Evolutionary conservation across 2,329 filamentous ascomycete genomes (phyloP).

Genomic region (Acrocalymma vagum): DNA sequence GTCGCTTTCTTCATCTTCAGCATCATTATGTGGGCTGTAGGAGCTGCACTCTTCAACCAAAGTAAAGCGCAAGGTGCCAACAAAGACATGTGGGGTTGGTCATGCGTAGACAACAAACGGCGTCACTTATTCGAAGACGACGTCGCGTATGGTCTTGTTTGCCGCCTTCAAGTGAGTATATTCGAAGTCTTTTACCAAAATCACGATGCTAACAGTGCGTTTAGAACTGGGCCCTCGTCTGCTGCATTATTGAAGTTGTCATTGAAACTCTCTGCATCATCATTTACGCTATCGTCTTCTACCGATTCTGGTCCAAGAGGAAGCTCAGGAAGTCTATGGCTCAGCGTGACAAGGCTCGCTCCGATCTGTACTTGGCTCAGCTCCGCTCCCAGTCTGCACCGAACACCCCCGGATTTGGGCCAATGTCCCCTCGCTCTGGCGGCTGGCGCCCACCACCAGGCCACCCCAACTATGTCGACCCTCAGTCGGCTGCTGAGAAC

Average conservation of each 20-base stretch:
- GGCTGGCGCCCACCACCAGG: constrained; percentile 57
- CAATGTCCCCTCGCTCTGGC: constrained; percentile 69
- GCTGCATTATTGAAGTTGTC: constrained; percentile 95
- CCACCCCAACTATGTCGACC: constrained; percentile 53
- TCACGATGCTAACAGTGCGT: constrained; percentile 18
- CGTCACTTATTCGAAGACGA: constrained; percentile 79
- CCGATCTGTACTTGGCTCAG: constrained; percentile 86
- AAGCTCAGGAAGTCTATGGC: constrained; percentile 97
- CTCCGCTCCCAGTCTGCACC: constrained; percentile 81
- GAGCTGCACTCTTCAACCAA: constrained; percentile 83
- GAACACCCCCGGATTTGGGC: constrained; percentile 86
- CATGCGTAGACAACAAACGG: constrained; percentile 89
- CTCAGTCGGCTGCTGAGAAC: constrained; percentile 60
- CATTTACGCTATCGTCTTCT: constrained; percentile 95
- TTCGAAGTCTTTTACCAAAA: not conserved
- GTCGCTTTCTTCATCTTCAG: constrained; percentile 94
- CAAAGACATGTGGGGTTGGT: constrained; percentile 97
- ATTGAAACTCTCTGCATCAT: constrained; percentile 90
- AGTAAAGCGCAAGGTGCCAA: constrained; percentile 75
- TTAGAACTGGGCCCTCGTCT: constrained; percentile 94
- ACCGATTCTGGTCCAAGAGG: constrained; percentile 96
- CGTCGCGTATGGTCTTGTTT: constrained; percentile 88
- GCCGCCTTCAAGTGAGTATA: constrained; percentile 77
- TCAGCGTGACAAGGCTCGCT: constrained; percentile 89
- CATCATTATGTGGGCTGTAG: constrained; percentile 90